Evolutionary conservation across 139 green algal species (phyloP).

Genomic region (Choricystis sp.): DNA sequence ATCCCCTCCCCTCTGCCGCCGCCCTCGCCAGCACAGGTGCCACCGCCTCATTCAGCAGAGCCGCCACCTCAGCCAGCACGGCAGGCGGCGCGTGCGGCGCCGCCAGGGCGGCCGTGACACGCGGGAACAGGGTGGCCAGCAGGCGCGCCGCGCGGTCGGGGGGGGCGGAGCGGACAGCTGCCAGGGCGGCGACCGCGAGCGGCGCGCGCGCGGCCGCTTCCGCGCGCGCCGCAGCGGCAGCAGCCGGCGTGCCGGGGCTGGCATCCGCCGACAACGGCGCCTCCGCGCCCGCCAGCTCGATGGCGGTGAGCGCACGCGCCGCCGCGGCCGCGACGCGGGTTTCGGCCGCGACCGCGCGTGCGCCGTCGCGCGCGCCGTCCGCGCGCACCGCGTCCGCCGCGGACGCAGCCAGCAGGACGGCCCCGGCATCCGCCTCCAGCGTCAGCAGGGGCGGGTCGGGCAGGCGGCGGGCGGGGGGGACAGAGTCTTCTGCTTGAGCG

Average conservation of each 20-base stretch:
- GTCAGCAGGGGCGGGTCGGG: slow-evolving; percentile 80
- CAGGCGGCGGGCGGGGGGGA: slow-evolving; percentile 25
- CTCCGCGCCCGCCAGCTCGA: slow-evolving; percentile 7
- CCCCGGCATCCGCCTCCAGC: slow-evolving; percentile 71
- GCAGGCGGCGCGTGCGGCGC: background rate
- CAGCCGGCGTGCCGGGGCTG: background rate
- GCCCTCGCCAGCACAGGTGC: background rate
- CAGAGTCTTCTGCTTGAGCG: slow-evolving; percentile 40
- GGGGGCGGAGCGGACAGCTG: background rate
- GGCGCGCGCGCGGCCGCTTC: background rate
- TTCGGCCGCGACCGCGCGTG: background rate
- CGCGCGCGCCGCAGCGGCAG: too few relatives aligned
- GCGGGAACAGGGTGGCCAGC: slow-evolving; percentile 1
- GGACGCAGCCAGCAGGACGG: slow-evolving; percentile 63
- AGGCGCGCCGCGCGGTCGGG: background rate
- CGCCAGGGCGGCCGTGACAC: background rate
- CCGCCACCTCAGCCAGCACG: background rate
- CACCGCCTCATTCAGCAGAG: background rate
- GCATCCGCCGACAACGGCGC: background rate
- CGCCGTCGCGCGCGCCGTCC: slow-evolving; percentile 7
- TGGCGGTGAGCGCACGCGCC: background rate
- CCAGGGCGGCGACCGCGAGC: background rate
- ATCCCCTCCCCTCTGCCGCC: background rate
- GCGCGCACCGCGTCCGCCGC: slow-evolving; percentile 24
- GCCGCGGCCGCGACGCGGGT: background rate